A percentile compares a stretch with the other conserved stretches of the same genome.
Conservation (phyloP, 140 eudicot genomes). For the Cichorium intybus region DNA sequence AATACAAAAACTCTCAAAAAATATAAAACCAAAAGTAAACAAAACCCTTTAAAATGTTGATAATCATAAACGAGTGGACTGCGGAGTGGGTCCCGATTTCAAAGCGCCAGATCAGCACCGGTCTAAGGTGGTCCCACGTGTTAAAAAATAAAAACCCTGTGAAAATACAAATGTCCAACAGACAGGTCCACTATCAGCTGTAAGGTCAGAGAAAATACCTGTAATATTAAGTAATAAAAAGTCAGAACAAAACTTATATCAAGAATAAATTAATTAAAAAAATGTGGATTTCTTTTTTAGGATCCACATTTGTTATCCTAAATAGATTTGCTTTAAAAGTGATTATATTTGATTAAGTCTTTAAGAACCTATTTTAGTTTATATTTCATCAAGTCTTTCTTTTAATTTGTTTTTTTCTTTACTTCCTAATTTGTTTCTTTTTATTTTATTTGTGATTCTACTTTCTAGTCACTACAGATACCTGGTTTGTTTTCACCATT, state of each 20-base stretch:
- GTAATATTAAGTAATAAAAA: slow-evolving; percentile 55
- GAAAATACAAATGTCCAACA: slow-evolving; percentile 79
- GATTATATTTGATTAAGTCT: neutral
- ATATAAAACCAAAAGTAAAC: neutral
- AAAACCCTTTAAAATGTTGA: neutral
- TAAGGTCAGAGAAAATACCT: slow-evolving; percentile 99
- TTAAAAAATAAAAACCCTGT: slow-evolving; percentile 54
- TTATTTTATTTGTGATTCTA: neutral
- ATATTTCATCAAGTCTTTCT: neutral
- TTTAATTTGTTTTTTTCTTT: too few species aligned
- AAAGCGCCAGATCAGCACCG: slow-evolving; percentile 36
- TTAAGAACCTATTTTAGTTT: neutral
- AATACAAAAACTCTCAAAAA: slow-evolving; percentile 29
- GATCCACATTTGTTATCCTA: too few species aligned
- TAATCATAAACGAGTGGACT: slow-evolving; percentile 16
- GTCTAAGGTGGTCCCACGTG: slow-evolving; percentile 34
- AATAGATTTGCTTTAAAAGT: neutral
- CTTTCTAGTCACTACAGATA: slow-evolving; percentile 29
- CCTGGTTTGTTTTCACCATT: slow-evolving; percentile 57
- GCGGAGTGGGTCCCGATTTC: slow-evolving; percentile 24
- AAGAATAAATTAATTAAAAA: neutral
- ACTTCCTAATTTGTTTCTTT: too few species aligned
- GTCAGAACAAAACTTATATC: slow-evolving; percentile 38
- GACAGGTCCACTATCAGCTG: slow-evolving; percentile 84
- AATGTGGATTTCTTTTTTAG: neutral